These are phyloP conservation scores for Plasmodium berghei DNA, from an alignment of 169 alveolate genomes.

Conservation along the genomic window DNA sequence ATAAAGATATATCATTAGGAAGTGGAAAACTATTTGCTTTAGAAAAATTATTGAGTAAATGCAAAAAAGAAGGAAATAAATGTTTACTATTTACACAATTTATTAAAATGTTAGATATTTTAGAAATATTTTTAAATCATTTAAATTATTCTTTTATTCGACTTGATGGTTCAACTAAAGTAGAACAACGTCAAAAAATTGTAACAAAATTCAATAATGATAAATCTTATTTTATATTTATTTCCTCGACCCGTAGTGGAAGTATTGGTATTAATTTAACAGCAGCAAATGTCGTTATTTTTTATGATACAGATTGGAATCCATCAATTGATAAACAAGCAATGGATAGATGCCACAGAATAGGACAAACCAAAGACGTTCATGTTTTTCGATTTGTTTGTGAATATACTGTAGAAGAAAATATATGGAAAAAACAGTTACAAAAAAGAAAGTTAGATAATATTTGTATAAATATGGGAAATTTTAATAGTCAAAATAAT, in stretches of 20 bases:
- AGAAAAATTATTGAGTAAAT: conserved; percentile 89
- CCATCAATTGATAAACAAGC: conserved; percentile 99
- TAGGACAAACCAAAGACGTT: conserved; percentile 98
- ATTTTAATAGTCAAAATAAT: conserved; percentile 81
- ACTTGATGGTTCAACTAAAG: conserved; percentile 97
- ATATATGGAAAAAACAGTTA: conserved; percentile 95
- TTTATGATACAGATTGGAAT: conserved; percentile 99
- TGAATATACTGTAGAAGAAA: conserved; percentile 98
- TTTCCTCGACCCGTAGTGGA: conserved; percentile 98
- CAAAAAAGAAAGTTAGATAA: conserved; percentile 97
- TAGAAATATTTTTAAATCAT: conserved; percentile 95
- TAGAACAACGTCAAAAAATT: conserved; percentile 95
- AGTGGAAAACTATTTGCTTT: conserved; percentile 95
- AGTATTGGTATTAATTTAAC: conserved; percentile 98
- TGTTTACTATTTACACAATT: conserved; percentile 97
- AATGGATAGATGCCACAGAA: conserved; percentile 98
- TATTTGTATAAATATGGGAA: conserved; percentile 97
- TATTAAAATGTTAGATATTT: conserved; percentile 97
- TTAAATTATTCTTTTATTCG: conserved; percentile 97
- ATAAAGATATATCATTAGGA: conserved; percentile 90
- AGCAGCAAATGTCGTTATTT: conserved; percentile 98
- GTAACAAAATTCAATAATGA: conserved; percentile 96
- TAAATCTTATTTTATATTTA: conserved; percentile 95
- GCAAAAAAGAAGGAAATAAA: conserved; percentile 94
- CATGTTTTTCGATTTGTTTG: conserved; percentile 96